Evolutionary conservation across 176 grass and related monocot species (phyloP), one percentile per base, ranked within the genome.

Genomic region (Hordeum marinum): DNA sequence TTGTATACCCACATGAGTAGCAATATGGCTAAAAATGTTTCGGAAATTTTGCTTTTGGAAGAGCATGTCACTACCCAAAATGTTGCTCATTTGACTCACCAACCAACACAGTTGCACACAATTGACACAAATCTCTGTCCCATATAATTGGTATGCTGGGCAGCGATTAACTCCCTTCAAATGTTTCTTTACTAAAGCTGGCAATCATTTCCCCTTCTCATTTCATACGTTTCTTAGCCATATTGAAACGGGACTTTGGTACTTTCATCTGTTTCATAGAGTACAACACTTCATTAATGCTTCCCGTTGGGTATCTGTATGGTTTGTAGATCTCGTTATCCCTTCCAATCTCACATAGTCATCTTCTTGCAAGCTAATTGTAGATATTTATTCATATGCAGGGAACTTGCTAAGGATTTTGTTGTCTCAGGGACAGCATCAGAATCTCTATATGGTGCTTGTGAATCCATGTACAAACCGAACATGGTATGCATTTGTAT

Each of bases 401-500:
- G 97, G 86, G 97, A 99, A 66, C 86, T 99, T 43, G 97, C 97
- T 36, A 99, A 99, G 83, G 97, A 99, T 84, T 99, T 99, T 90
- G 97, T 99, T 58, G 94, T 99, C 81, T 99, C 97, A 75, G 97
- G 97, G 70, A 94, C 97, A 64, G 91, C 97, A 67, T 89, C 91
- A 8, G 97, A 99, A 42, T 99, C 97, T 69, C 36, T 99, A 58
- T 99, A 99, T 94, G 97, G 97, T 92, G 94, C 88, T 65, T 99
- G 97, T 86, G 97, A 99, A 80, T 99, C 97, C 55, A 99, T 99
- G 94, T 99, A 94, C 83, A 99, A 99, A 57, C 97, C 97, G 26
- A 87, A 99, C 75, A 99, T 99, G 97, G 97, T 99, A 94, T 72
- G 84, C 54, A 1, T 25, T 78, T 87, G 34, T 68, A n/a, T 6